phyloP scores from a whole-genome alignment of 306 rosid species.

The Ormosia semicastrata region DNA sequence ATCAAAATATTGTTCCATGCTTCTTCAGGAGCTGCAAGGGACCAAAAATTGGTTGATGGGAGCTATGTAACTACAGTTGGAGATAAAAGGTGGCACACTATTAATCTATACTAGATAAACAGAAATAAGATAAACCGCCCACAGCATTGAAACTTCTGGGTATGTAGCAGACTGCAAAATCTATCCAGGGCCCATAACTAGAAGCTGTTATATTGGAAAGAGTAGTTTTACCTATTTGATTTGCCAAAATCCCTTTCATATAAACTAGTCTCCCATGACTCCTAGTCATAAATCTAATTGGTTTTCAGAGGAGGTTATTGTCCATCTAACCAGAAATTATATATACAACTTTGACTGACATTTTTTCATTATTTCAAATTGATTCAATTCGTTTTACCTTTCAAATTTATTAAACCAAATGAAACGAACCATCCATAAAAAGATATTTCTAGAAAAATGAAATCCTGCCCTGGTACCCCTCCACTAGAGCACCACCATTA shows the following conservation, averaged over 20 bases:
- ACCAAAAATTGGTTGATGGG: background rate
- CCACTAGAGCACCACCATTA: background rate
- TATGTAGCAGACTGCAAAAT: background rate
- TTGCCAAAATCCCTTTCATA: conserved; percentile 4
- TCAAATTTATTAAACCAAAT: conserved; percentile 14
- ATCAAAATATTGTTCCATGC: conserved; percentile 78
- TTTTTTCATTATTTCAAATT: background rate
- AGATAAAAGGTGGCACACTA: background rate
- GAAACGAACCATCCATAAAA: background rate
- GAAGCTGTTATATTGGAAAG: background rate
- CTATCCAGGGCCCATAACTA: background rate
- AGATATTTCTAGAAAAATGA: background rate
- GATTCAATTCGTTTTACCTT: conserved; percentile 4
- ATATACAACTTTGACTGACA: background rate
- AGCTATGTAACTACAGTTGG: background rate
- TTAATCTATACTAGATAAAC: conserved; percentile 1
- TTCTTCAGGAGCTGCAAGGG: conserved; percentile 80
- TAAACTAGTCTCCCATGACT: background rate
- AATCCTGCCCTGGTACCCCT: conserved; percentile 7
- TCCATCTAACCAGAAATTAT: conserved; percentile 10
- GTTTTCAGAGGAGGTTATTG: background rate
- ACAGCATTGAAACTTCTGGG: background rate
- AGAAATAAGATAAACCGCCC: background rate
- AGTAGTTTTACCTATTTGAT: background rate
- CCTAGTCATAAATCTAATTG: background rate